Base-by-base conservation (phyloP, 345 rosid genomes). In the Eucalyptus pauciflora region DNA sequence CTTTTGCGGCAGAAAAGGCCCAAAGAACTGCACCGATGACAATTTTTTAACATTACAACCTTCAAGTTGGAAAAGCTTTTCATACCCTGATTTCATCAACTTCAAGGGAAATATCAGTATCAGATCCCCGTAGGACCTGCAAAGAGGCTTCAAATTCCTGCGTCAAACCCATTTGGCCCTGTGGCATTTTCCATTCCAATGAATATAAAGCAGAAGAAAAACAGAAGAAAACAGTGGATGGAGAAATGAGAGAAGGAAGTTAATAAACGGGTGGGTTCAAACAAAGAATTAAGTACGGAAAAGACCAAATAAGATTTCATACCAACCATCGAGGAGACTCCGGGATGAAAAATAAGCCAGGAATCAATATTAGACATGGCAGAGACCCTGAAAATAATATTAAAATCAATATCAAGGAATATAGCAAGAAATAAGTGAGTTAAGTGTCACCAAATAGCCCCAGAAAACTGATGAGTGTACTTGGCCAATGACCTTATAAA, bases 81-180 rank as follows among this genome's bases (percentile, higher is more conserved):
- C 81, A 87, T 93, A 97, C 99, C 99, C 96, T 97, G 93, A 98
- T 97, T 91, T 98, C 99, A 92, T 96, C 93, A 79, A 95, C 96
- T 91, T 98, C 99, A 91, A 92, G 27, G 24, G 97, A 92, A 89
- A 96, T 96, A 88, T 98, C 99, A 43, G 98, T 94, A 71, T 95
- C 98, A 91, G 94, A 98, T n/a, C 99, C 99, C 85, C 98, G 96
- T 88, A 98, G 94, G 89, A 95, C 96, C 96, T 98, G 99, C 95
- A 98, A 91, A 31, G 99, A 97, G 90, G 96, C 89, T 92, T 98
- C 99, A 87, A 96, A 96, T 87, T 98, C 99, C 88, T 98, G 98
- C n/a, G 93, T 94, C 92, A 94, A 94, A 16, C 99, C 99, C 98
- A 98, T 97, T 93, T 97, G 94, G 89, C 98, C 99, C 99, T 95